A percentile compares a stretch with the other conserved stretches of the same genome.
These are phyloP conservation scores for Aspergillus alliaceus DNA, from an alignment of 2,329 filamentous ascomycete species.

Conservation along the genomic window DNA sequence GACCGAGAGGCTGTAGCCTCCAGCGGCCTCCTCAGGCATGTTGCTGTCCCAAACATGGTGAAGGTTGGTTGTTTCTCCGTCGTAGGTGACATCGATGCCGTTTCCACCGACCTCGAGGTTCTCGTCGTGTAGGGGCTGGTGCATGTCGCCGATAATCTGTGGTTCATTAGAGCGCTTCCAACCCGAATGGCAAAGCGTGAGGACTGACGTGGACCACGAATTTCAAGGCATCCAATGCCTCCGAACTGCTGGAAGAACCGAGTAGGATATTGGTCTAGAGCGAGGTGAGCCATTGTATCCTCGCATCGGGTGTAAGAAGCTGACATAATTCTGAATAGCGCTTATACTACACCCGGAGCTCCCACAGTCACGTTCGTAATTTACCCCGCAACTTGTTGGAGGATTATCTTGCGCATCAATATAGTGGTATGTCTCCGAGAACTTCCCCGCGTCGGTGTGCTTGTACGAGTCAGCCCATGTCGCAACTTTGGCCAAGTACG, in stretches of 20 bases:
- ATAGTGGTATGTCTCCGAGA: conserved; percentile 50
- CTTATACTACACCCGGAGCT: conserved; percentile 52
- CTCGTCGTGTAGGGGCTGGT: conserved; percentile 67
- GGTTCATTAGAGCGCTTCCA: neutral
- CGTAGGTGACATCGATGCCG: conserved; percentile 64
- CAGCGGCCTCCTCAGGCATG: conserved; percentile 66
- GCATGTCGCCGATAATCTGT: conserved; percentile 65
- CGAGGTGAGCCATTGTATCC: too few species aligned
- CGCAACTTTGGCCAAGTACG: conserved; percentile 53
- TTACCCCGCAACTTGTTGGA: conserved; percentile 49
- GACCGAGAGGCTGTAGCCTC: conserved; percentile 47
- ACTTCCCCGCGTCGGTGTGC: conserved; percentile 48
- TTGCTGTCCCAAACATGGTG: conserved; percentile 73
- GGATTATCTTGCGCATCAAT: conserved; percentile 54
- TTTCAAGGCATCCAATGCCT: neutral
- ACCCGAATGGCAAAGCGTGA: neutral
- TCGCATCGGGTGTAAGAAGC: too few species aligned
- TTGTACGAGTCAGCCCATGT: conserved; percentile 57
- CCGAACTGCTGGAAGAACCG: neutral
- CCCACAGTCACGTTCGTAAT: conserved; percentile 54
- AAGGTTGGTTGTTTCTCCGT: conserved; percentile 60
- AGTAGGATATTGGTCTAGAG: conserved; percentile 45
- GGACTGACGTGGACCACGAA: neutral
- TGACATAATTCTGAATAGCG: conserved; percentile 53
- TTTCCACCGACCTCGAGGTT: conserved; percentile 67